A percentile compares a stretch with the other conserved stretches of the same genome.
Evolutionary conservation across 306 rosid species (phyloP).

Genomic region (Amphicarpaea edgeworthii): DNA sequence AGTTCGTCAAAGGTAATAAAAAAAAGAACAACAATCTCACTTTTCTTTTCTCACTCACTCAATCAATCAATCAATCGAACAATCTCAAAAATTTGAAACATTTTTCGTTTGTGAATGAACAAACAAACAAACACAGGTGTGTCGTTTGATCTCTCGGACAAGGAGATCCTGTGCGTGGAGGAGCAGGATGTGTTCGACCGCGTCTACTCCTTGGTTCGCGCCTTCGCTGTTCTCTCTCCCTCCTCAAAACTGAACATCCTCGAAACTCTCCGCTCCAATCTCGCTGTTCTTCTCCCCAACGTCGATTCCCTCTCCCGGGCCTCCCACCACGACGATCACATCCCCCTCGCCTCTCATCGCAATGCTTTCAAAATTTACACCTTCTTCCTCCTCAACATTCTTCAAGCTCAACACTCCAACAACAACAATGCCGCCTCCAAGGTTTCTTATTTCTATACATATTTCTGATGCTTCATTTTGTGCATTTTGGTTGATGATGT

Average conservation of each 20-base stretch:
- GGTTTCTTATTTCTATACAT: constrained; percentile 39
- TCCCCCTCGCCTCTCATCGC: constrained; percentile 69
- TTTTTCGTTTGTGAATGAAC: too few relatives aligned
- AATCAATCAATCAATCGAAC: too few relatives aligned
- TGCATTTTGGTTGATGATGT: too few relatives aligned
- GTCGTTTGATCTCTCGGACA: constrained; percentile 90
- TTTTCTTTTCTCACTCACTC: not conserved
- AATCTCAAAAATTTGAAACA: not conserved
- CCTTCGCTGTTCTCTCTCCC: constrained; percentile 57
- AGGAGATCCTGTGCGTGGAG: constrained; percentile 78
- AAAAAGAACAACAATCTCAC: not conserved
- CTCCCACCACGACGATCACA: constrained; percentile 59
- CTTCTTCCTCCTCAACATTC: constrained; percentile 67
- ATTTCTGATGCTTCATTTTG: not conserved
- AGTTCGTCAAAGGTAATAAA: constrained; percentile 82
- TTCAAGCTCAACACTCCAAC: constrained; percentile 66
- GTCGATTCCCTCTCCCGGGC: constrained; percentile 77
- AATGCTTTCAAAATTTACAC: constrained; percentile 88
- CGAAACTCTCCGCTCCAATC: constrained; percentile 87
- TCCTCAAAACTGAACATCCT: constrained; percentile 75
- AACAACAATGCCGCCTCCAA: constrained; percentile 51
- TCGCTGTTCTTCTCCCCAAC: constrained; percentile 92
- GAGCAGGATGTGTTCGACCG: constrained; percentile 89
- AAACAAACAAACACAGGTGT: constrained; percentile 62
- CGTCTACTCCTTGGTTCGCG: constrained; percentile 72